Conservation (phyloP, 2,329 filamentous ascomycete genomes). For the Xylariaceae sp. region DNA sequence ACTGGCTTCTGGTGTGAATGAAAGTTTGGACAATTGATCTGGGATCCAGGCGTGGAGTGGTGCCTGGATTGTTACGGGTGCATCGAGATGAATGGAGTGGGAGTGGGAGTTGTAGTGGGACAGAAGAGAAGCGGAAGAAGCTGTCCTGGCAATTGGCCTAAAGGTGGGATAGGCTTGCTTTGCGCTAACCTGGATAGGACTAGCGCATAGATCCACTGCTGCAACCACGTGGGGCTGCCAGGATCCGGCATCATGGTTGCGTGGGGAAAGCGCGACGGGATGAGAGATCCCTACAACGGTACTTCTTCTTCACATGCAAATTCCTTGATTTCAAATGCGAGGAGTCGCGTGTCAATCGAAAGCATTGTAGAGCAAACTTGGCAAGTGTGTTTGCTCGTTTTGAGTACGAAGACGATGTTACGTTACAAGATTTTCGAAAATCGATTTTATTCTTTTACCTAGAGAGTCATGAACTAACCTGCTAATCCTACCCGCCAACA, state of each 20-base stretch:
- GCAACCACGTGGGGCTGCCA: slow-evolving; percentile 5
- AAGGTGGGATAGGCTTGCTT: too few relatives aligned
- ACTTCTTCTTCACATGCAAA: slow-evolving; percentile 9
- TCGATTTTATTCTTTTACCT: background rate
- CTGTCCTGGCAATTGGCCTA: too few relatives aligned
- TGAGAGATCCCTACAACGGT: background rate
- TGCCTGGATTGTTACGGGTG: background rate
- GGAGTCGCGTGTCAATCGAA: too few relatives aligned
- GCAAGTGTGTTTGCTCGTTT: too few relatives aligned
- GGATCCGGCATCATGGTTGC: background rate
- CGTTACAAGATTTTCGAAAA: background rate
- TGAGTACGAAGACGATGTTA: background rate
- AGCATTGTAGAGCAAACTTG: too few relatives aligned
- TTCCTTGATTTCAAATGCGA: background rate
- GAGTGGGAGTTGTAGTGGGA: background rate
- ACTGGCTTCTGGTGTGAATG: too few relatives aligned
- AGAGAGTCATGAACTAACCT: background rate
- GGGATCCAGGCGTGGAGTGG: background rate
- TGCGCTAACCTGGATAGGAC: background rate
- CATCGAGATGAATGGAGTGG: background rate
- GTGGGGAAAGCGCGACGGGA: background rate
- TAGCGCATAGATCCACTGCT: background rate
- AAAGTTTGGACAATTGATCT: background rate
- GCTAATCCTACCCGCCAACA: background rate
- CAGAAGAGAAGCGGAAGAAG: background rate